Evolutionary conservation across 805 yeast species (phyloP).

Genomic region (Saturnispora hagleri): DNA sequence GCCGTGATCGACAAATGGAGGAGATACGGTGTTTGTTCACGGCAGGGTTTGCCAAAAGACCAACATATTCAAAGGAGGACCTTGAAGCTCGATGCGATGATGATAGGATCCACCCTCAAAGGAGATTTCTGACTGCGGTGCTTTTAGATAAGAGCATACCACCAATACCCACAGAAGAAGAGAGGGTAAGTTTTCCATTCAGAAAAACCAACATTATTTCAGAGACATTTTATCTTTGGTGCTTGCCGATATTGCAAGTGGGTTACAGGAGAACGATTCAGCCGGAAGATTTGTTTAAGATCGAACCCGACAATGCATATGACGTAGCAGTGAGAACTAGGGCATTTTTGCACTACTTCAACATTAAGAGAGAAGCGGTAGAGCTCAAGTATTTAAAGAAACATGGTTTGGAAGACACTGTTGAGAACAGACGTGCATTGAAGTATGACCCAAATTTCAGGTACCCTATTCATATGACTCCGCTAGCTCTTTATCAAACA

Average conservation of each 20-base stretch:
- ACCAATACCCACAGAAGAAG: conserved; percentile 42
- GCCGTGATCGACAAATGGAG: neutral
- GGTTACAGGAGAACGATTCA: conserved; percentile 68
- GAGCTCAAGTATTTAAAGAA: conserved; percentile 25
- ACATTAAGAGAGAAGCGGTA: conserved; percentile 23
- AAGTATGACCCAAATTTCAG: conserved; percentile 30
- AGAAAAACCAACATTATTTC: conserved; percentile 32
- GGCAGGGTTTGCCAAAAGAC: neutral
- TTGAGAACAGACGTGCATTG: conserved; percentile 28
- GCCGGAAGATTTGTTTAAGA: conserved; percentile 50
- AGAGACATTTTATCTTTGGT: conserved; percentile 54
- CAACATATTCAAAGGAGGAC: conserved; percentile 11
- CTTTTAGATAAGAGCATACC: conserved; percentile 33
- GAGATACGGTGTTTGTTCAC: conserved; percentile 6
- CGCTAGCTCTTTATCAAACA: conserved; percentile 40
- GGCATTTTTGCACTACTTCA: conserved; percentile 29
- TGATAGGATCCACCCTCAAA: conserved; percentile 25
- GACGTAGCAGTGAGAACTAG: conserved; percentile 33
- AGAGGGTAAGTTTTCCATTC: conserved; percentile 39
- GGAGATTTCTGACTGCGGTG: conserved; percentile 28
- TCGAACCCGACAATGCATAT: conserved; percentile 30
- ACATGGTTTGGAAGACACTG: conserved; percentile 25
- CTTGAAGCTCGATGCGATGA: conserved; percentile 15
- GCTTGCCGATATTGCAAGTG: conserved; percentile 48
- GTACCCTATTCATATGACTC: conserved; percentile 37